A percentile compares a stretch with the other conserved stretches of the same genome.
Evolutionary conservation across 2,329 filamentous ascomycete genomes (phyloP).

Genomic region (Parafenestella ontariensis): DNA sequence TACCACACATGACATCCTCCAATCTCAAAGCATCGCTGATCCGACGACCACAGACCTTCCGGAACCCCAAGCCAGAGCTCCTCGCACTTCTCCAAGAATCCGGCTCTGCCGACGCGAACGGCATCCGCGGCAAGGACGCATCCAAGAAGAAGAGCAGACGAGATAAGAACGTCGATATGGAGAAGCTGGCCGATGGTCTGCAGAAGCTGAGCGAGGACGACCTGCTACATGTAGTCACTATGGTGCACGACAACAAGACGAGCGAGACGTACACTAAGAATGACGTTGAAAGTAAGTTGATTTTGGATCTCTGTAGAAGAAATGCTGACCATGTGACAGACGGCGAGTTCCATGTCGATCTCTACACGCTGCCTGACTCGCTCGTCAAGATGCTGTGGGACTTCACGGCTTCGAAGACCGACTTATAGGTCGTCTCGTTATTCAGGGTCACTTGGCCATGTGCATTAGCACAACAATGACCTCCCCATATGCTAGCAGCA

Average conservation of each 20-base stretch:
- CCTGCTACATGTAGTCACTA: conserved; percentile 90
- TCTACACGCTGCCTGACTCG: conserved; percentile 92
- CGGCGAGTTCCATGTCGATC: conserved; percentile 96
- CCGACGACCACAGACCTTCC: conserved; percentile 68
- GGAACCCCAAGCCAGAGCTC: conserved; percentile 89
- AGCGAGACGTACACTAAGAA: conserved; percentile 96
- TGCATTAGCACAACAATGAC: background rate
- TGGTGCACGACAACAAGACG: conserved; percentile 97
- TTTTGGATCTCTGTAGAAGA: background rate
- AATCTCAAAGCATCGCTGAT: conserved; percentile 10
- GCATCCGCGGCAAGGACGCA: conserved; percentile 69
- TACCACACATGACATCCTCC: conserved; percentile 16
- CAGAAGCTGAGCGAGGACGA: conserved; percentile 92
- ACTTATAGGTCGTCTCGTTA: conserved; percentile 31
- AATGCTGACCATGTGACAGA: conserved; percentile 59
- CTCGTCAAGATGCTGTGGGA: conserved; percentile 97
- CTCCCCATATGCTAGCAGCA: background rate
- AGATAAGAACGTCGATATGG: conserved; percentile 80
- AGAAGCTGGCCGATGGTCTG: conserved; percentile 92
- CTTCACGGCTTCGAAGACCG: conserved; percentile 61
- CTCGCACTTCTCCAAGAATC: conserved; percentile 81
- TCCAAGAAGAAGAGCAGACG: conserved; percentile 78
- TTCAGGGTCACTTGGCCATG: background rate
- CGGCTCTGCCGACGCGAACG: conserved; percentile 73
- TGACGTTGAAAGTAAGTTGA: conserved; percentile 83